phyloP scores from a whole-genome alignment of 495 filamentous ascomycete species.

The Neurospora sp. region DNA sequence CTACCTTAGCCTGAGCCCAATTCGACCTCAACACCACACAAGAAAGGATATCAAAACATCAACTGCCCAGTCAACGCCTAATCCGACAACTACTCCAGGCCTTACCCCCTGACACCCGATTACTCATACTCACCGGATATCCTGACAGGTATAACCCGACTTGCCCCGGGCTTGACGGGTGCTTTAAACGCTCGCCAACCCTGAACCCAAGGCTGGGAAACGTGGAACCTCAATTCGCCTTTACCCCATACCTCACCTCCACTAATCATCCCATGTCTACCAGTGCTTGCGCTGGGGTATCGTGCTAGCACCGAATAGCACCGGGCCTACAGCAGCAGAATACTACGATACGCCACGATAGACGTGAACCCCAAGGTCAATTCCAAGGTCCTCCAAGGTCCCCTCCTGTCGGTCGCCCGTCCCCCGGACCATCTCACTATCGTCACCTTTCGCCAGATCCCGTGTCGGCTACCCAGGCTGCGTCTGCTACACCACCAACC shows the following conservation, averaged over 20 bases:
- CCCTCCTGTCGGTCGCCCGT: background rate
- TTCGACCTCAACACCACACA: background rate
- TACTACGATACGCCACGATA: background rate
- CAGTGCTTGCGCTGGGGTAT: background rate
- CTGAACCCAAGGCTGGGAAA: background rate
- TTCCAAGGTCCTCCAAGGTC: background rate
- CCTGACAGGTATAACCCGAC: background rate
- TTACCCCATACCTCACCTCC: background rate
- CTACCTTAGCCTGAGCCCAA: background rate
- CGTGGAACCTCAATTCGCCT: background rate
- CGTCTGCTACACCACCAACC: background rate
- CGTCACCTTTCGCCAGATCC: background rate
- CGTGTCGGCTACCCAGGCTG: background rate
- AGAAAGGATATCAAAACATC: background rate
- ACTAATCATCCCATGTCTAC: background rate
- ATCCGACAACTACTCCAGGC: background rate
- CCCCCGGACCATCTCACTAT: background rate
- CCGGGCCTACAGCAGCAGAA: background rate
- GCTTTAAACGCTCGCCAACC: background rate
- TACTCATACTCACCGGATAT: background rate
- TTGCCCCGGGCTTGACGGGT: background rate
- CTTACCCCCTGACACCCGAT: background rate
- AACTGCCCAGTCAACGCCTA: background rate
- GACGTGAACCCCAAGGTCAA: background rate
- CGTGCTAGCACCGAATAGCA: background rate